Conservation (phyloP, 1,139 yeast genomes). For the Debaryomycetaceae sp. region DNA sequence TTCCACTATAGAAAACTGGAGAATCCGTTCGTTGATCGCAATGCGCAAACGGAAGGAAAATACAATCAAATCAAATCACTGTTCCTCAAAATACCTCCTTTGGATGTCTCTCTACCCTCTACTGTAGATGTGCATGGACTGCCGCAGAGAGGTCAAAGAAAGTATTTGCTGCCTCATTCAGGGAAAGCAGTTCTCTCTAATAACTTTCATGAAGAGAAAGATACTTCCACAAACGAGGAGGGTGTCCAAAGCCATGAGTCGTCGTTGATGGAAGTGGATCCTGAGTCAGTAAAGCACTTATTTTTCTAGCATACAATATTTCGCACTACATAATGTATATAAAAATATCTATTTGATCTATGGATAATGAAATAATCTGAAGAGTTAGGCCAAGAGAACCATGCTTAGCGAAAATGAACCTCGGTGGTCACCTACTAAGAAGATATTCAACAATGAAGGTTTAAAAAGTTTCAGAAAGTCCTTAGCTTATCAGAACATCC, state of each 20-base stretch:
- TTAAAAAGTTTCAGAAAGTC: slow-evolving; percentile 25
- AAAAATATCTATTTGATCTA: too few relatives aligned
- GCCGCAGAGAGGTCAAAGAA: not conserved
- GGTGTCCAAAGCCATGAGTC: not conserved
- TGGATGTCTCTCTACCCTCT: not conserved
- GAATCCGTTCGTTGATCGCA: not conserved
- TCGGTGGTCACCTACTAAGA: slow-evolving; percentile 23
- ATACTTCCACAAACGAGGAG: not conserved
- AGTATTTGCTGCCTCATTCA: not conserved
- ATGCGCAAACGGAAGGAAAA: not conserved
- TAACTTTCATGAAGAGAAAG: too few relatives aligned
- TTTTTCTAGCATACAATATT: not conserved
- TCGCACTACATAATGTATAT: not conserved
- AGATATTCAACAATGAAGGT: slow-evolving; percentile 28
- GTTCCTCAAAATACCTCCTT: not conserved
- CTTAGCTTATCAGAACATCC: slow-evolving; percentile 23
- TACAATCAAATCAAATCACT: too few relatives aligned
- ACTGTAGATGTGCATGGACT: not conserved
- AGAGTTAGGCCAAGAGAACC: not conserved
- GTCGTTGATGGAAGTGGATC: not conserved
- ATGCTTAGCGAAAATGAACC: not conserved
- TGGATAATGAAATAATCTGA: not conserved
- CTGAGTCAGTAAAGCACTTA: not conserved
- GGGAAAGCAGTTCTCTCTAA: too few relatives aligned
- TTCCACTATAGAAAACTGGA: not conserved